Evolutionary conservation across 2,329 filamentous ascomycete species (phyloP).

Genomic region (Phaeomoniella chlamydospora): DNA sequence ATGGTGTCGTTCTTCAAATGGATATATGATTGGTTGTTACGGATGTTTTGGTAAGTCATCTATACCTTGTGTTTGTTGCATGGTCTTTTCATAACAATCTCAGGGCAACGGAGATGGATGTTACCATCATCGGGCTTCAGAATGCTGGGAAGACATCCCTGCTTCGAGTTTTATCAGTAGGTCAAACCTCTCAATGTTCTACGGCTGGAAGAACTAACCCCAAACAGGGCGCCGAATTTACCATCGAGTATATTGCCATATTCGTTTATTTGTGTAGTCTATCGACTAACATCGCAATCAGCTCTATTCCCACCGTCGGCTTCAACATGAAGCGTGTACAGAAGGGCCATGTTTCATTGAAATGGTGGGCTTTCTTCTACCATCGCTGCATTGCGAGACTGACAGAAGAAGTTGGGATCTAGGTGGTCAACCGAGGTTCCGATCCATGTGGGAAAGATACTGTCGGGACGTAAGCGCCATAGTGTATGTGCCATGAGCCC

Average conservation of each 20-base stretch:
- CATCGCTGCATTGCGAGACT: slow-evolving; percentile 2
- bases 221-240: slow-evolving; percentile 86
- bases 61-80: slow-evolving; percentile 11
- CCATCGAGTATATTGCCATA: slow-evolving; percentile 96
- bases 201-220: not conserved
- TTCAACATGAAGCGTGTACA: slow-evolving; percentile 99
- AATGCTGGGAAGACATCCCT: slow-evolving; percentile 97
- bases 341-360: slow-evolving; percentile 93
- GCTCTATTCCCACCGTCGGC: slow-evolving; percentile 93
- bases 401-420: slow-evolving; percentile 63
- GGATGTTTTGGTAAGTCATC: slow-evolving; percentile 78
- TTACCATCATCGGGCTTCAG: slow-evolving; percentile 96
- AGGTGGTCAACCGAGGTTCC: slow-evolving; percentile 89
- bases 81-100: slow-evolving; percentile 13
- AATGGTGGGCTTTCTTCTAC: slow-evolving; percentile 45
- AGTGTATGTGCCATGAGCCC: slow-evolving; percentile 42
- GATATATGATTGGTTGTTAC: slow-evolving; percentile 96
- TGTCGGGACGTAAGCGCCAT: slow-evolving; percentile 96
- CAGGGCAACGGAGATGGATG: slow-evolving; percentile 99
- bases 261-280: slow-evolving; percentile 7
- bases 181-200: slow-evolving; percentile 21
- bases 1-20: slow-evolving; percentile 89
- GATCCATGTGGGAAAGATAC: slow-evolving; percentile 98
- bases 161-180: slow-evolving; percentile 84
- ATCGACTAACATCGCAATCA: slow-evolving; percentile 28